These are phyloP conservation scores for Ajuga reptans DNA, from an alignment of 305 asterid species.

Conservation along the genomic window DNA sequence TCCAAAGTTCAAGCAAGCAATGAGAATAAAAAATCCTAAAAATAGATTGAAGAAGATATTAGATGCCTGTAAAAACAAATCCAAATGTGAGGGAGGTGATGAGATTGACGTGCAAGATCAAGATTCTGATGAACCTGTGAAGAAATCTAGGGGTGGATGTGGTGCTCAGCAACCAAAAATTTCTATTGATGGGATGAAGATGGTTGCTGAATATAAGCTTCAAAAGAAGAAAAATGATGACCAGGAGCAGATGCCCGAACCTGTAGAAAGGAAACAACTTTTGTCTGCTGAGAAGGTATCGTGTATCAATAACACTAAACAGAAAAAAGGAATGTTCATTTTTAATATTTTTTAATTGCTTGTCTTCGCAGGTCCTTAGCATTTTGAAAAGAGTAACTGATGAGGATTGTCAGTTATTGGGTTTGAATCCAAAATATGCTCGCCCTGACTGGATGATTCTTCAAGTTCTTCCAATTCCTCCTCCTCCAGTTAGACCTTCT, in stretches of 20 bases:
- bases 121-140: slow-evolving; percentile 65
- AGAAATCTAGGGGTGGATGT: slow-evolving; percentile 81
- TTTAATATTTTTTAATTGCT: neutral
- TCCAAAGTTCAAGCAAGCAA: slow-evolving; percentile 73
- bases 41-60: slow-evolving; percentile 64
- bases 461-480: slow-evolving; percentile 97
- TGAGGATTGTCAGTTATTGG: slow-evolving; percentile 72
- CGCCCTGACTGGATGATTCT: slow-evolving; percentile 99
- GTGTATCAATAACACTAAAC: neutral
- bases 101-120: slow-evolving; percentile 69
- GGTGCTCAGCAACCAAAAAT: slow-evolving; percentile 94
- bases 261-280: slow-evolving; percentile 76
- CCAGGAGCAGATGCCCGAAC: slow-evolving; percentile 83
- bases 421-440: slow-evolving; percentile 82
- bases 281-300: slow-evolving; percentile 88
- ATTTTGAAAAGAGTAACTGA: slow-evolving; percentile 84
- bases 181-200: slow-evolving; percentile 91
- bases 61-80: slow-evolving; percentile 83
- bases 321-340: neutral
- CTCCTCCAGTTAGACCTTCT: slow-evolving; percentile 99
- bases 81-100: slow-evolving; percentile 88
- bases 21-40: slow-evolving; percentile 76
- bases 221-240: slow-evolving; percentile 76
- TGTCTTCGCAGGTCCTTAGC: slow-evolving; percentile 68
- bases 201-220: slow-evolving; percentile 75